Evolutionary conservation across 164 flowering plant genomes (phyloP).

Genomic region (Paratinospora sagittata): DNA sequence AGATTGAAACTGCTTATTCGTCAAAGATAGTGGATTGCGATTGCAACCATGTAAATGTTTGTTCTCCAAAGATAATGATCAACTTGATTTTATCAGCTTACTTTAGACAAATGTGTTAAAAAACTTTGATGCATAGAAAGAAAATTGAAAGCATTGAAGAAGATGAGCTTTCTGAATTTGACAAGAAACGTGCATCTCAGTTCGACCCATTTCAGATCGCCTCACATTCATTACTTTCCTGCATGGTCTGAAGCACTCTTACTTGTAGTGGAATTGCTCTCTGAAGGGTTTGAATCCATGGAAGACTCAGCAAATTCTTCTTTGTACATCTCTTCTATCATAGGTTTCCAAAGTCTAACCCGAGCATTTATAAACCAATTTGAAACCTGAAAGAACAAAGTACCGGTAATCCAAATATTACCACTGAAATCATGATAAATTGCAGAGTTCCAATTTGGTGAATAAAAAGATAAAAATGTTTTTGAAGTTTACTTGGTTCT

Average conservation of each 20-base stretch:
- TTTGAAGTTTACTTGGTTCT: conserved; percentile 60
- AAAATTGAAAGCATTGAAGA: neutral
- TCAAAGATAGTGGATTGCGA: no score
- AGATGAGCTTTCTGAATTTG: neutral
- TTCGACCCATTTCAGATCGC: neutral
- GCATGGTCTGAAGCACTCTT: conserved; percentile 28
- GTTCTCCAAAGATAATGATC: neutral
- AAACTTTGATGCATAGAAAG: neutral
- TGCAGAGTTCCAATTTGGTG: neutral
- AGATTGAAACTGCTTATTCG: no score
- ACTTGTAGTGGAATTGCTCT: conserved; percentile 17
- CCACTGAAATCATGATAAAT: neutral
- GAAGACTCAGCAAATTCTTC: conserved; percentile 78
- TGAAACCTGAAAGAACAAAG: conserved; percentile 51
- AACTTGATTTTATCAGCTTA: neutral
- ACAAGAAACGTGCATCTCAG: neutral
- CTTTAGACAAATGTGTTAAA: neutral
- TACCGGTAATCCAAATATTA: neutral
- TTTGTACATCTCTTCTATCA: conserved; percentile 95
- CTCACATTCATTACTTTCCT: conserved; percentile 14
- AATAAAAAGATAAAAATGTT: neutral
- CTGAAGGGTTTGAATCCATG: conserved; percentile 38
- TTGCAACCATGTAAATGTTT: neutral
- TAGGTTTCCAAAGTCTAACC: conserved; percentile 97
- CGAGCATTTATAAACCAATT: conserved; percentile 98